Base-by-base conservation (phyloP, 768 basidiomycete species). In the Boletus rubroflammeus region DNA sequence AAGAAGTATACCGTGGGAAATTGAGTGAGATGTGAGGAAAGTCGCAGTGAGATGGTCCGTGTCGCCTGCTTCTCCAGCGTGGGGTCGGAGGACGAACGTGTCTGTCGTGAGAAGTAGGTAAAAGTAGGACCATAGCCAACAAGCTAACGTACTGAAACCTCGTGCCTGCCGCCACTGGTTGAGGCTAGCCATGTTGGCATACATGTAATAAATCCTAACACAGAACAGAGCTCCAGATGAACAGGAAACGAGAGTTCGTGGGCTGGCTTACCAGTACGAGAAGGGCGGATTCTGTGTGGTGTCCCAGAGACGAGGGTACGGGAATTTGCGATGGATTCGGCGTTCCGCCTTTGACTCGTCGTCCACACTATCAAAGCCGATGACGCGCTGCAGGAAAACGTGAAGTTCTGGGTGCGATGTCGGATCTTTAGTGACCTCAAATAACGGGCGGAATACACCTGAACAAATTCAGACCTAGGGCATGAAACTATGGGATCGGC, bases 361-460 rank as follows among this genome's bases (percentile, higher is more conserved):
- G 62, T 99, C 97, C 21, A 99, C 97, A n/a, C 88, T 94, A 64
- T 98, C 97, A 65, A 99, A 97, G 6, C 97, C 97, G 48, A 98
- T 72, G 6, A 98, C 94, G 6, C 97, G 86, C 70, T 97, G 94
- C 32, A 99, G 75, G 75, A 99, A 95, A 34, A 96, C 78, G 66
- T 98, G 96, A 11, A 99, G 78, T 63, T 98, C 95, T 0, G 96
- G 97, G 64, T 98, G 96, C 2, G 81, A 84, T 3, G 75, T 71
- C 0, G 97, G 97, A 67, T 98, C 86, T 62, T 88, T 84, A 0
- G 97, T 99, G 28, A 98, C 97, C 67, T 99, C 96, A 62, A 97
- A 99, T 47, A 99, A 72, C 0, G 97, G 96, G 34, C 79, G 75
- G 75, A 98, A 99, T 6, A 99, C 78, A 69, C 98, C 97, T 98